Evolutionary conservation across 768 basidiomycete genomes (phyloP), one percentile per base, ranked within the genome.

Genomic region (Russula virescens): DNA sequence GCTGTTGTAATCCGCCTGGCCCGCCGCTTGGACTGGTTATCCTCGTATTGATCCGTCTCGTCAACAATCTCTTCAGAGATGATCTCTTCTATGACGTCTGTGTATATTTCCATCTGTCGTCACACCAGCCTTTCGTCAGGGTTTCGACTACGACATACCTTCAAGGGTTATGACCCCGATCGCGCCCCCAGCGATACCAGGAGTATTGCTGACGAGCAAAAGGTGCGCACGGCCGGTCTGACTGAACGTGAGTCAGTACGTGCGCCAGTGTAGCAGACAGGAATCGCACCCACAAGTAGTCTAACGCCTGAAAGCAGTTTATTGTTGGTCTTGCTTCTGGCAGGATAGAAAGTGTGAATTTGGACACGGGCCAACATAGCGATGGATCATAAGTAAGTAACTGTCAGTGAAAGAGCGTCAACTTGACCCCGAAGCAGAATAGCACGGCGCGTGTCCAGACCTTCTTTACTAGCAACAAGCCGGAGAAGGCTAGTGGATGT

Each of bases 201-300:
- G 96, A 0, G 90, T 90, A 19, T 79, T 80, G 68, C 88, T 91
- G 43, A 99, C 83, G 34, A 99, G 75, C 14, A 98, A 77, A 55
- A 99, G 78, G 76, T 99, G 96, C 0, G 94, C 92, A 47, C 95
- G 85, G 2, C 96, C 96, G 0, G 94, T 95, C 80, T 97, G 96
- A 75, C 89, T 91, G 55, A 16, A 49, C 21, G 5, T 3, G 18
- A 25, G 10, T 25, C 28, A 46, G 57, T 19, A n/a, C 14, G 52
- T 16, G 48, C 26, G 14, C 26, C 28, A n/a, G 19, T 8, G 13
- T 48, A 38, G 11, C 0, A 2, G 31, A 18, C 5, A 31, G 16
- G 14, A 21, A 49, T 18, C 3, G 35, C n/a, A 69, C 83, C 42
- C 69, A 91, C 89, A 91, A 95, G 71, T 94, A 96, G 72, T 97